Evolutionary conservation across 164 flowering plant genomes (phyloP).

Genomic region (Echeveria elegans): DNA sequence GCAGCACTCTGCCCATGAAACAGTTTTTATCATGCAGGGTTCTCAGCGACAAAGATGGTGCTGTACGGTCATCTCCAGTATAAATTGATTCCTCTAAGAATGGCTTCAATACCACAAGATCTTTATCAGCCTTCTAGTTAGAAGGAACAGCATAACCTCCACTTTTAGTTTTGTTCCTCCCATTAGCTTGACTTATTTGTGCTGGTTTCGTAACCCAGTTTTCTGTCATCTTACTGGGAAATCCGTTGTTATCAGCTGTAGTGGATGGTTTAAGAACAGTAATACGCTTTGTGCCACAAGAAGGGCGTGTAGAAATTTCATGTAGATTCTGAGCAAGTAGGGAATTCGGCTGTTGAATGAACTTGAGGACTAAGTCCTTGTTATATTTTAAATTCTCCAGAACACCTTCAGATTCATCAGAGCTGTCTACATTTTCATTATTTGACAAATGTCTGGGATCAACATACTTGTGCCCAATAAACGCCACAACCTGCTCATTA

Average conservation of each 20-base stretch:
- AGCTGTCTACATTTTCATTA: slow-evolving; percentile 69
- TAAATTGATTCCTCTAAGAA: slow-evolving; percentile 50
- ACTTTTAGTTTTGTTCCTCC: slow-evolving; percentile 22
- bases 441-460: slow-evolving; percentile 71
- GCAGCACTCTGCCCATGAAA: slow-evolving; percentile 36
- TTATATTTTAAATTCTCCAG: slow-evolving; percentile 73
- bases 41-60: slow-evolving; percentile 38
- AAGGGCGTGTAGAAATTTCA: slow-evolving; percentile 39
- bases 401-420: slow-evolving; percentile 86
- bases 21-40: slow-evolving; percentile 21
- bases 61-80: slow-evolving; percentile 34
- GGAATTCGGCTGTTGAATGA: slow-evolving; percentile 80
- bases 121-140: slow-evolving; percentile 23
- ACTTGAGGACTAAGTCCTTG: slow-evolving; percentile 61
- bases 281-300: slow-evolving; percentile 65
- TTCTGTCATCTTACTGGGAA: slow-evolving; percentile 26
- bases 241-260: slow-evolving; percentile 27
- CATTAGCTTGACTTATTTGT: slow-evolving; percentile 24
- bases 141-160: slow-evolving; percentile 20
- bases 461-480: slow-evolving; percentile 75
- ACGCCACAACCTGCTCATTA: slow-evolving; percentile 58
- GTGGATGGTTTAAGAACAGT: slow-evolving; percentile 85
- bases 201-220: slow-evolving; percentile 26
- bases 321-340: slow-evolving; percentile 44
- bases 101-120: slow-evolving; percentile 65